These are phyloP conservation scores for Aegilops tauschii DNA, from an alignment of 176 grass and related monocot genomes.

Conservation along the genomic window DNA sequence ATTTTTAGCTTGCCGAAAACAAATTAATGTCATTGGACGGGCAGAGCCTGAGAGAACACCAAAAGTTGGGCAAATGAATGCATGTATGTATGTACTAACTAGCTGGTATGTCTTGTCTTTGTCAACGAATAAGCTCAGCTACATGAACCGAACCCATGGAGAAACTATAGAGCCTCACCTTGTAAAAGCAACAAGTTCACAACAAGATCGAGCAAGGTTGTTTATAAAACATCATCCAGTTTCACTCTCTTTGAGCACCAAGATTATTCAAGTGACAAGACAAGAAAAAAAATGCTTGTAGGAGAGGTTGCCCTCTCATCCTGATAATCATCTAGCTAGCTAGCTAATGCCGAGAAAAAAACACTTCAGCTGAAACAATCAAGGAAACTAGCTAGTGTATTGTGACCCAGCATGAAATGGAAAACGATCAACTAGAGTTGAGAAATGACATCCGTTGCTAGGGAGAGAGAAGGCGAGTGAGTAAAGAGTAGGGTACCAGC, in stretches of 20 bases:
- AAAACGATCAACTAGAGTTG: background rate
- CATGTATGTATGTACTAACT: background rate
- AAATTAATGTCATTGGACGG: background rate
- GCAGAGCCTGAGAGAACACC: background rate
- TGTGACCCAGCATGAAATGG: background rate
- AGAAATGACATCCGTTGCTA: background rate
- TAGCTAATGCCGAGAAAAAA: background rate
- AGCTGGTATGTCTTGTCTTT: background rate
- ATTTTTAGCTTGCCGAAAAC: background rate
- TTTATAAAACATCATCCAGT: background rate
- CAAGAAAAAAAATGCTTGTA: background rate
- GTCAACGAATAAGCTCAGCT: background rate
- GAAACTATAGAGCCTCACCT: background rate
- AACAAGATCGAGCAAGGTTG: background rate
- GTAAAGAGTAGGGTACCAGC: conserved; percentile 32
- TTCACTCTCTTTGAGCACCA: background rate
- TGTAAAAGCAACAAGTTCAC: background rate
- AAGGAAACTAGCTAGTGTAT: background rate
- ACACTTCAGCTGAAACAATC: background rate
- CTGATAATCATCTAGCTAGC: too few species aligned
- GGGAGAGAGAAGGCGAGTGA: background rate
- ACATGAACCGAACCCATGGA: background rate
- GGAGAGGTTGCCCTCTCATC: background rate
- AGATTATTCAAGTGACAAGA: background rate
- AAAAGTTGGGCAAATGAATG: background rate